Percentiles rank a stretch among this genome's conserved stretches.
Conservation (phyloP, 2,329 filamentous ascomycete species). For the Clarireedia homoeocarpa region DNA sequence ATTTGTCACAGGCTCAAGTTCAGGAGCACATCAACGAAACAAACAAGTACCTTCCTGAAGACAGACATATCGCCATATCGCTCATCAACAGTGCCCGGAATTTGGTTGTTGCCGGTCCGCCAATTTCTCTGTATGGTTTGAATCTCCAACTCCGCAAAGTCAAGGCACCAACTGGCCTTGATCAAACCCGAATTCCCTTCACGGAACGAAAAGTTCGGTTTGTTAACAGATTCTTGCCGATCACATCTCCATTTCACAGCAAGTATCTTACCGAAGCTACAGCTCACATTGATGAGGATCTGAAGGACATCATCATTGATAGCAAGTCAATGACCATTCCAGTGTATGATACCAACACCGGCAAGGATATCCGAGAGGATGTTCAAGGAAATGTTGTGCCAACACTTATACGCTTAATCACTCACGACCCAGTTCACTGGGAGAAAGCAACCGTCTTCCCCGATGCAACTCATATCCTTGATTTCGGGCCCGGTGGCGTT, state of each 20-base stretch:
- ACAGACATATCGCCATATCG: conserved; percentile 91
- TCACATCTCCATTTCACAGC: conserved; percentile 98
- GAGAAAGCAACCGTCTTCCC: conserved; percentile 90
- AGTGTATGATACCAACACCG: conserved; percentile 84
- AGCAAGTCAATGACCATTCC: conserved; percentile 69
- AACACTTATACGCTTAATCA: conserved; percentile 83
- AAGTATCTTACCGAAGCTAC: conserved; percentile 81
- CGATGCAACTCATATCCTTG: conserved; percentile 84
- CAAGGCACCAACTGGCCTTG: conserved; percentile 93
- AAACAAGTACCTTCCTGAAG: conserved; percentile 88
- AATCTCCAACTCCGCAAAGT: conserved; percentile 93
- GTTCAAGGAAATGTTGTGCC: conserved; percentile 76
- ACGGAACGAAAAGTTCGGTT: conserved; percentile 96
- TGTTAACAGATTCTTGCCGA: conserved; percentile 92
- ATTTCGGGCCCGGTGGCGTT: conserved; percentile 94
- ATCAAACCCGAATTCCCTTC: conserved; percentile 89
- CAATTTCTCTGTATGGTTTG: conserved; percentile 90
- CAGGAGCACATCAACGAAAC: conserved; percentile 96
- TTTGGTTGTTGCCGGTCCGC: conserved; percentile 92
- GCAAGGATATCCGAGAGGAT: conserved; percentile 69
- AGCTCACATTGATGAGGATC: conserved; percentile 74
- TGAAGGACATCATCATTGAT: conserved; percentile 73
- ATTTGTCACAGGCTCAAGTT: conserved; percentile 78
- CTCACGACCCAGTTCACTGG: conserved; percentile 90
- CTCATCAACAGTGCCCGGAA: conserved; percentile 95